These are phyloP conservation scores for Chytriomyces confervae DNA, from an alignment of 192 early-diverging fungal genomes.

Conservation along the genomic window DNA sequence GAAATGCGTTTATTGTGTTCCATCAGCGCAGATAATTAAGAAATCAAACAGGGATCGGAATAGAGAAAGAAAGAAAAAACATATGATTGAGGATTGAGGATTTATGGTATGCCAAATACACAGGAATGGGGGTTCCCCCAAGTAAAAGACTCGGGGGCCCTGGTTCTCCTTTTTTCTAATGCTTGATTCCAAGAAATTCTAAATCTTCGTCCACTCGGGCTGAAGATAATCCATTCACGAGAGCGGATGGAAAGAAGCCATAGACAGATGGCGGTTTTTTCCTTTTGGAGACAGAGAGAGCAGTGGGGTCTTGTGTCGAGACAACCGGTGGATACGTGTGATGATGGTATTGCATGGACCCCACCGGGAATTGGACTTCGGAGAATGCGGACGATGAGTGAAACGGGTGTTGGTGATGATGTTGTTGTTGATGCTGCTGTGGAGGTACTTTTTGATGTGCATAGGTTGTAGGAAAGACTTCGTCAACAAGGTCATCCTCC, in stretches of 20 bases:
- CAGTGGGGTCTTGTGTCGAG: not conserved
- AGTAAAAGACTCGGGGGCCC: too few species aligned
- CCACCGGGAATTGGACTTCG: not conserved
- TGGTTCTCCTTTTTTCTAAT: too few species aligned
- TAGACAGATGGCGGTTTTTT: not conserved
- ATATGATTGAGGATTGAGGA: too few species aligned
- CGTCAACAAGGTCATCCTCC: constrained; percentile 14
- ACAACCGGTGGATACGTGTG: not conserved
- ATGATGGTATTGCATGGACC: not conserved
- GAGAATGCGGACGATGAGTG: not conserved
- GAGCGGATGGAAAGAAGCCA: constrained; percentile 12
- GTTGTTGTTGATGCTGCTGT: not conserved
- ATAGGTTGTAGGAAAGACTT: not conserved
- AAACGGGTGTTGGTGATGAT: too few species aligned
- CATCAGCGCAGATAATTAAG: too few species aligned
- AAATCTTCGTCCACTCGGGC: constrained; percentile 21
- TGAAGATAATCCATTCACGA: constrained; percentile 6
- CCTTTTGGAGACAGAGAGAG: not conserved
- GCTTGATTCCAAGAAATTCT: not conserved
- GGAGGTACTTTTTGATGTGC: not conserved
- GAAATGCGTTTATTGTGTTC: too few species aligned
- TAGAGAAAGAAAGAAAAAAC: too few species aligned
- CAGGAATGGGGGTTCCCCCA: too few species aligned
- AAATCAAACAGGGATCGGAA: too few species aligned
- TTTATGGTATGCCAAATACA: too few species aligned